Evolutionary conservation across 257 asterid species (phyloP), one percentile per base, ranked within the genome.

Genomic region (Solanum clarkiae): DNA sequence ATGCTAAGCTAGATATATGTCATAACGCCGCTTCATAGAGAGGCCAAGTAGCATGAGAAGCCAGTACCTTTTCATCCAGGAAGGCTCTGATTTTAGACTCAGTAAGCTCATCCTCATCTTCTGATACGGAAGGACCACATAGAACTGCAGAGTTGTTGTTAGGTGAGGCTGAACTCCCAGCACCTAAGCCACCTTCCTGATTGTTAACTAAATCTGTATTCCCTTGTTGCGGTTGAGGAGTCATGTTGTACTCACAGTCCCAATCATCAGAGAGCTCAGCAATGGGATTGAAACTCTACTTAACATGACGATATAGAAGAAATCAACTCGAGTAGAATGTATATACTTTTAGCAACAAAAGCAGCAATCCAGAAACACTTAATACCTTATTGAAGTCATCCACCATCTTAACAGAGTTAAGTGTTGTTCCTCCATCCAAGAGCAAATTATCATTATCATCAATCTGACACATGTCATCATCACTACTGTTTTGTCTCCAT

Each of bases 101-200:
- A 32, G 92, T 90, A 69, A 86, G 91, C 80, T 88, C 92, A 20
- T 86, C 91, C 49, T 90, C 92, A n/a, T 90, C 92, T 86, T 86
- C 92, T 85, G 85, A 69, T 17, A 80, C n/a, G 15, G 88, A 88
- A 36, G 84, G 87, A 69, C 86, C 84, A 85, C 87, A 40, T 42
- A 18, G 49, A 80, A 75, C 59, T 26, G 90, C 81, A 40, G 79
- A 85, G 69, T 57, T 74, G 16, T 86, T 85, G 70, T 56, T 80
- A 45, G 87, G 75, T n/a, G 83, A 84, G 6, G 80, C 85, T 84
- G 85, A 84, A 55, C 29, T 68, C 60, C 68, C 54, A 42, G 51
- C 55, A 77, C 69, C 42, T 60, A 82, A 66, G 20, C 80, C 75
- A 36, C 40, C 74, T 45, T 75, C 84, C 32, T 62, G 68, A 60